Conservation (phyloP, 108 stramenopile genomes). For the Conticribra weissflogii region DNA sequence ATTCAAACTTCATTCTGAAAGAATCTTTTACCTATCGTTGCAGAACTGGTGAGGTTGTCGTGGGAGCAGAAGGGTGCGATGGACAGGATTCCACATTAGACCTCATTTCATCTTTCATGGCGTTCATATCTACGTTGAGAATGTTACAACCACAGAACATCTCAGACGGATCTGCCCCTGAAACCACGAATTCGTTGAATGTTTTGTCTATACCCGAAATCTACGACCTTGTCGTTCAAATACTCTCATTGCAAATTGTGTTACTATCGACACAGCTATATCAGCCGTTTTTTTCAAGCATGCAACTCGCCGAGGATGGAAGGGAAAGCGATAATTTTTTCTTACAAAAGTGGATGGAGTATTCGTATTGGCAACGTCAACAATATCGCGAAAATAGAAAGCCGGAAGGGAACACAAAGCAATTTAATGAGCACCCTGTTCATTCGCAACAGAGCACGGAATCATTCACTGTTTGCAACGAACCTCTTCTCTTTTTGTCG, state of each 20-base stretch:
- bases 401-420: neutral
- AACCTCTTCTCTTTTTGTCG: slow-evolving; percentile 29
- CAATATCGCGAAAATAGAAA: slow-evolving; percentile 13
- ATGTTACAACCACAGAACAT: slow-evolving; percentile 4
- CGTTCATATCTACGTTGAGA: slow-evolving; percentile 37
- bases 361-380: slow-evolving; percentile 37
- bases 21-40: slow-evolving; percentile 39
- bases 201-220: slow-evolving; percentile 63
- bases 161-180: neutral
- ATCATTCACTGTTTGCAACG: neutral
- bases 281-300: slow-evolving; percentile 65
- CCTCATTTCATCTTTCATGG: slow-evolving; percentile 54
- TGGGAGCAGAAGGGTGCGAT: slow-evolving; percentile 9
- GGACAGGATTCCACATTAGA: slow-evolving; percentile 52
- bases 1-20: slow-evolving; percentile 32
- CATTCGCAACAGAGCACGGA: neutral
- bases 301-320: slow-evolving; percentile 27
- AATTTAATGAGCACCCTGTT: neutral
- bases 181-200: slow-evolving; percentile 16
- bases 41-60: slow-evolving; percentile 3
- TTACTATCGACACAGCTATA: slow-evolving; percentile 79
- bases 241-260: slow-evolving; percentile 66
- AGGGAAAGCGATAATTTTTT: slow-evolving; percentile 37
- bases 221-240: slow-evolving; percentile 68
- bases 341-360: slow-evolving; percentile 55